Conservation (phyloP, 2,329 filamentous ascomycete species). For the Fusarium tjaetaba region DNA sequence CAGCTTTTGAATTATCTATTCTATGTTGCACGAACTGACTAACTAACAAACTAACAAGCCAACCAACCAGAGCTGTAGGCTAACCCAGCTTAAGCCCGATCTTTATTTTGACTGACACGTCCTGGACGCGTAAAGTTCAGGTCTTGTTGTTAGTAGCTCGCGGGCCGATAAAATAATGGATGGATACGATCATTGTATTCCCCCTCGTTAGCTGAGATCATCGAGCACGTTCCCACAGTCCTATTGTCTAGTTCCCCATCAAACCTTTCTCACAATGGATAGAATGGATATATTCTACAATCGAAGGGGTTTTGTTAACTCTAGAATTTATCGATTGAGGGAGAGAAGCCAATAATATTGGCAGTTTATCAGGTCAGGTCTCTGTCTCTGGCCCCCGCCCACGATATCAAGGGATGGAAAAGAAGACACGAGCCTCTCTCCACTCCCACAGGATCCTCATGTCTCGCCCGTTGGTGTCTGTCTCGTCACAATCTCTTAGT, state of each 20-base stretch:
- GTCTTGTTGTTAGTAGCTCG: conserved; percentile 5
- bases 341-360: conserved; percentile 37
- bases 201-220: conserved; percentile 10
- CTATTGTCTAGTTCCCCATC: conserved; percentile 15
- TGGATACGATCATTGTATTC: conserved; percentile 14
- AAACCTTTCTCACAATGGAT: conserved; percentile 8
- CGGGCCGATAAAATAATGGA: conserved; percentile 29
- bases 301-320: not conserved
- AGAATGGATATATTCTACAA: conserved; percentile 12
- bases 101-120: conserved; percentile 24
- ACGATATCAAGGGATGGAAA: conserved; percentile 26
- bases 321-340: conserved; percentile 14
- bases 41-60: not conserved
- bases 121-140: conserved; percentile 11
- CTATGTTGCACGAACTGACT: not conserved
- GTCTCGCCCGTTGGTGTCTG: conserved; percentile 28
- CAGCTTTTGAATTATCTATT: conserved; percentile 9
- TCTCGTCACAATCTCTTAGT: conserved; percentile 30
- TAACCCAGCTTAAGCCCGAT: not conserved
- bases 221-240: conserved; percentile 20
- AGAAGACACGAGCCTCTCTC: not conserved
- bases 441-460: conserved; percentile 11
- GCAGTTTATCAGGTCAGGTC: conserved; percentile 29
- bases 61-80: not conserved
- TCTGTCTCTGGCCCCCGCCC: conserved; percentile 4